Conservation (phyloP, 805 yeast species). For the Spathaspora sp. region DNA sequence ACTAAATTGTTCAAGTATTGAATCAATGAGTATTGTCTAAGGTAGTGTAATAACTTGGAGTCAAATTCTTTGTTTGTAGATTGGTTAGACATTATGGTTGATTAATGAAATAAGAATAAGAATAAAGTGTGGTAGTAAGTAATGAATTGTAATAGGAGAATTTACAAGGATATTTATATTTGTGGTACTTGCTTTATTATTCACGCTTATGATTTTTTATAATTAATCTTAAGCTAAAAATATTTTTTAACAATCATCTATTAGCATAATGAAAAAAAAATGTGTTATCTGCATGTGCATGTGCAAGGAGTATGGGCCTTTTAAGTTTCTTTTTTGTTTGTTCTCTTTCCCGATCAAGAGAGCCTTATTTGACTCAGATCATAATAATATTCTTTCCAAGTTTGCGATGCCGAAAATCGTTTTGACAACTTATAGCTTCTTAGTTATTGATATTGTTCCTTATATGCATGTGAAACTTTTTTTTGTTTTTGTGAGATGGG, state of each 20-base stretch:
- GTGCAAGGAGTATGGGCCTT: not conserved
- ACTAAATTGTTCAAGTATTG: conserved; percentile 16
- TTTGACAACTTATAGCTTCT: not conserved
- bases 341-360: not conserved
- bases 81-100: conserved; percentile 4
- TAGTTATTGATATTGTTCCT: not conserved
- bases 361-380: not conserved
- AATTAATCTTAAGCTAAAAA: not conserved
- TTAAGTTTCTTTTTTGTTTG: not conserved
- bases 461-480: not conserved
- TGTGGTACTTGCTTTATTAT: not conserved
- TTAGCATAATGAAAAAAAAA: not conserved
- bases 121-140: too few relatives aligned
- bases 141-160: not conserved
- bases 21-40: conserved; percentile 29
- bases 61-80: conserved; percentile 16
- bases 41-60: conserved; percentile 31
- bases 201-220: not conserved
- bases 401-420: not conserved
- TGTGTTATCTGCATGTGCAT: not conserved
- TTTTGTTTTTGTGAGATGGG: not conserved
- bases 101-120: not conserved
- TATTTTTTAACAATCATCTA: not conserved
- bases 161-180: not conserved
- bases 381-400: not conserved